Base-by-base conservation (phyloP, 441 rosid genomes). In the Adansonia grandidieri region DNA sequence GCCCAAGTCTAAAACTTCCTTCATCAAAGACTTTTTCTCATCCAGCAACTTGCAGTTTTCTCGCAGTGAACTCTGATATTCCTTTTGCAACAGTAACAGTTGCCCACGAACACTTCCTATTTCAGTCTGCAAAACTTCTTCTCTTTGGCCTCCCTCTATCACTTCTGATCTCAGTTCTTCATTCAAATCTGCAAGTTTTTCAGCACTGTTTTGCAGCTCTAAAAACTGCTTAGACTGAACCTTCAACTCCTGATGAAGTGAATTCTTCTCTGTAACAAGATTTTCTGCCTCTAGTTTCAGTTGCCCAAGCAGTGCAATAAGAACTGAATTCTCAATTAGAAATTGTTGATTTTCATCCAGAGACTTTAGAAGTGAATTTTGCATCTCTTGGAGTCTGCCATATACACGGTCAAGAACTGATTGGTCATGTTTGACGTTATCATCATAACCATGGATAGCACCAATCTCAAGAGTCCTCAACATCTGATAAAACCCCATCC, bases 221-320 rank as follows among this genome's bases (percentile, higher is more conserved):
- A 81, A 73, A 57, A 89, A 80, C 87, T 84, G 86, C 80, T 79
- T 83, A 66, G 83, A 77, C 76, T 75, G 90, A 76, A 75, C 68
- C 60, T 82, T 85, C 77, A 87, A 86, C 80, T 91, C 87, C 79
- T 83, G 85, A 78, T 80, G 84, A 71, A 91, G 85, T 66, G 72
- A 77, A 77, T 79, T 82, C 82, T 86, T 94, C 82, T 86, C 88
- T 44, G 83, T 45, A 74, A 81, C 85, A 77, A 91, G 88, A 84
- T 81, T 82, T 47, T 80, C 85, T 61, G 88, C 87, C 84, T 94
- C 96, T 72, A 80, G 81, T 76, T 90, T 89, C 78, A 87, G 86
- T 82, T 89, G 89, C 83, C 86, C 86, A 80, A 96, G 86, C 82
- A 93, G 82, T 44, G 91, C 86, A 80, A 84, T 80, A 72, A 94